Conservation (phyloP, 805 yeast species). For the Candida hungchunana region DNA sequence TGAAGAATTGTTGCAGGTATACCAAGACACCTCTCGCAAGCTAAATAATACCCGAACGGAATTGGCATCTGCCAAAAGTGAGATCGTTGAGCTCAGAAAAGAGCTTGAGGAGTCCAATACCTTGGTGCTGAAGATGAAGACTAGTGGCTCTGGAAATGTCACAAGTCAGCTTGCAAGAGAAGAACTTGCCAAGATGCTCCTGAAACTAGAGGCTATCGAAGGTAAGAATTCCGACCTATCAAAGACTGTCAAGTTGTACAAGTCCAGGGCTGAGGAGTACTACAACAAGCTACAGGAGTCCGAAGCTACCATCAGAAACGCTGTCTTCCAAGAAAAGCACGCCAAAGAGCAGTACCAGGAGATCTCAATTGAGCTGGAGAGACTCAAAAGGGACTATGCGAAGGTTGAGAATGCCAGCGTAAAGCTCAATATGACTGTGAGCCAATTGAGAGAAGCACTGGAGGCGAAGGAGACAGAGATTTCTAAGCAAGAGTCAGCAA, state of each 20-base stretch:
- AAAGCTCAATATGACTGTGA: slow-evolving; percentile 45
- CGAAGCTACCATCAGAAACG: slow-evolving; percentile 63
- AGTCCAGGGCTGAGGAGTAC: slow-evolving; percentile 69
- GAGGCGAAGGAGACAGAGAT: slow-evolving; percentile 56
- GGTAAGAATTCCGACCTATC: slow-evolving; percentile 53
- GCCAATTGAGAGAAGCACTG: slow-evolving; percentile 49
- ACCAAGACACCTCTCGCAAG: slow-evolving; percentile 47
- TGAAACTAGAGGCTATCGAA: slow-evolving; percentile 52
- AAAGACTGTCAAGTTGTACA: slow-evolving; percentile 56
- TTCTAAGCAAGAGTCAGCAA: slow-evolving; percentile 43
- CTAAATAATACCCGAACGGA: slow-evolving; percentile 41
- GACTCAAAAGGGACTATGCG: slow-evolving; percentile 49
- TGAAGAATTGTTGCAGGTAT: slow-evolving; percentile 44
- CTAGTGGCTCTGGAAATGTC: slow-evolving; percentile 13
- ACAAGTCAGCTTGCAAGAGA: slow-evolving; percentile 30
- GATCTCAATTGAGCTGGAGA: slow-evolving; percentile 40
- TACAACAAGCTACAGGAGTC: slow-evolving; percentile 70
- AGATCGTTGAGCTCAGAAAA: slow-evolving; percentile 37
- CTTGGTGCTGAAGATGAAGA: slow-evolving; percentile 9
- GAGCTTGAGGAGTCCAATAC: slow-evolving; percentile 37
- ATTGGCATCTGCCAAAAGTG: slow-evolving; percentile 37
- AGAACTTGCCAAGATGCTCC: slow-evolving; percentile 42
- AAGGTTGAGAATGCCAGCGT: slow-evolving; percentile 49
- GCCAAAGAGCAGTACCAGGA: slow-evolving; percentile 52
- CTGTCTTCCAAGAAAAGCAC: slow-evolving; percentile 56